Evolutionary conservation across 2,329 filamentous ascomycete genomes (phyloP), one percentile per base, ranked within the genome.

Genomic region (Penicillium fuscoglaucum): DNA sequence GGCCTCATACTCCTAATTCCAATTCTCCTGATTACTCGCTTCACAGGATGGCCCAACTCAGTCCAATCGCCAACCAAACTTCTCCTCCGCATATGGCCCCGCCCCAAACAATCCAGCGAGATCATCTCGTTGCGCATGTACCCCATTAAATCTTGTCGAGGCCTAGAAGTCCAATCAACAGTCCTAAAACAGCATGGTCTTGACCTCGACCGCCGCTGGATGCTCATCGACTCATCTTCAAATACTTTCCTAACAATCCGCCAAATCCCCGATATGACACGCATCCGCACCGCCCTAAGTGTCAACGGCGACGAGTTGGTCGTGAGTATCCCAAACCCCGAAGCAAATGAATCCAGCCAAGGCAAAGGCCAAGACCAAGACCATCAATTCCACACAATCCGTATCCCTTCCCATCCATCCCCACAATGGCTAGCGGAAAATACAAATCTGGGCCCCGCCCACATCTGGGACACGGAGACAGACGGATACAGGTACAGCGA

Each of bases 131-230:
- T 88, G 12, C 80, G 80, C 56, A 79, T 87, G 65, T 87, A 88
- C 68, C 86, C 86, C 13, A 84, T 88, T 66, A 88, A 88, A 68
- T 88, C 85, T 60, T 88, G 86, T 65, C 84, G 86, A 46, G 86
- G 86, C 10, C 78, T 88, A 63, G 76, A 81, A 41, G 75, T 88
- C 10, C 70, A 79, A 17, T 79, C 77, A 3, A 79, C 83, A 2
- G 77, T 74, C 5, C 75, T 88, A 1, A 76, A 82, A 35, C 79
- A 78, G 46, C 81, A 83, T 4, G 86, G 86, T 0, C 78, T 88
- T 12, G 83, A 85, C 45, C 76, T 88, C 13, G 86, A 88, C 68
- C 78, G 86, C 7, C 82, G 84, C 62, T 88, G 86, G 85, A 88
- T 88, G 86, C 85, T 88, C 71, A 79, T 87, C 48, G 79, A 83